These are phyloP conservation scores for Linnemannia schmuckeri DNA, from an alignment of 192 early-diverging fungal species.

Conservation along the genomic window DNA sequence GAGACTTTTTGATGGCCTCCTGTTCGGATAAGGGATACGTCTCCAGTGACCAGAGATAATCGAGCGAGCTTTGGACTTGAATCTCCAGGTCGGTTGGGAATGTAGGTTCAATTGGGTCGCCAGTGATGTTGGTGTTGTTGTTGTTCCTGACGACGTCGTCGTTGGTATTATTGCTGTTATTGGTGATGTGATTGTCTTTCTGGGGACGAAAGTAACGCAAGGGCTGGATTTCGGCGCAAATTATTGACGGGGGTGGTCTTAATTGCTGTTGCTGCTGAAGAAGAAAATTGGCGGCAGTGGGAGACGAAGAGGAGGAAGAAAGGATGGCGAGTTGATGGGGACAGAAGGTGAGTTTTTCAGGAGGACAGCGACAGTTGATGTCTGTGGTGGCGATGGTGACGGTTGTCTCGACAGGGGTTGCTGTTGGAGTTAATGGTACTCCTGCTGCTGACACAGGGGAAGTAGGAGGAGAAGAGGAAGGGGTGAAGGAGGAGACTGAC, in stretches of 20 bases:
- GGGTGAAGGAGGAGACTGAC: neutral
- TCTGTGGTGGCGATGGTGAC: conserved; percentile 26
- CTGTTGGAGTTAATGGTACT: neutral
- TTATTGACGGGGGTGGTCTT: neutral
- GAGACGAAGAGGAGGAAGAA: too few relatives aligned
- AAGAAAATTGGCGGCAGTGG: too few relatives aligned
- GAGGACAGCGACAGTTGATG: neutral
- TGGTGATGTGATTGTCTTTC: neutral
- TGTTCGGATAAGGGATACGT: conserved; percentile 22
- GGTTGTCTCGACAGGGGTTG: conserved; percentile 8
- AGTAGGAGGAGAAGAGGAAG: neutral
- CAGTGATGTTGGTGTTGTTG: neutral
- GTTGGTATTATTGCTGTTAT: neutral
- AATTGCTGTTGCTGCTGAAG: neutral
- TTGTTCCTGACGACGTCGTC: neutral
- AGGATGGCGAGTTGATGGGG: neutral
- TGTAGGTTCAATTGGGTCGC: neutral
- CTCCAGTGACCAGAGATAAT: conserved; percentile 36
- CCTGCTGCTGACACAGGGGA: neutral
- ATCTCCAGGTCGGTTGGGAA: neutral
- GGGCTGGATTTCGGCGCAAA: conserved; percentile 9
- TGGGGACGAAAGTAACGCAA: conserved; percentile 1
- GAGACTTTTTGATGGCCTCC: conserved; percentile 17
- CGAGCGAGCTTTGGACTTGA: conserved; percentile 21
- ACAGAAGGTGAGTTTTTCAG: conserved; percentile 5